These are phyloP conservation scores for Lactifluus volemus DNA, from an alignment of 768 basidiomycete species.

Conservation along the genomic window DNA sequence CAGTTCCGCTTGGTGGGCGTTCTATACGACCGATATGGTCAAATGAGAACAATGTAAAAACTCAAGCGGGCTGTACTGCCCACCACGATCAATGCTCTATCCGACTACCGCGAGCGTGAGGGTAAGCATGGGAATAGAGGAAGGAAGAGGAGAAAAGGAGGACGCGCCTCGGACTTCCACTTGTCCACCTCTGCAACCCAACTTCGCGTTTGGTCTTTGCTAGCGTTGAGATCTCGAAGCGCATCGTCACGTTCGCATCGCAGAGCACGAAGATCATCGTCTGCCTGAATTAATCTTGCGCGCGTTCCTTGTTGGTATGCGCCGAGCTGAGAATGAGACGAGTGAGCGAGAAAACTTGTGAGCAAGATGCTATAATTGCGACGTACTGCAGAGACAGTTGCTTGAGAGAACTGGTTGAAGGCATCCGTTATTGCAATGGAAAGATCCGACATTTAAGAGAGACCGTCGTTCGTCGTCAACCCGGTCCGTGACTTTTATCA, in stretches of 20 bases:
- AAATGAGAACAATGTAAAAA: background rate
- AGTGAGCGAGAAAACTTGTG: background rate
- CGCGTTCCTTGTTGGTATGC: slow-evolving; percentile 18
- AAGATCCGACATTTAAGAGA: slow-evolving; percentile 1
- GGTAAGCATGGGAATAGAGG: background rate
- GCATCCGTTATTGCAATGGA: slow-evolving; percentile 35
- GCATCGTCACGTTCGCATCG: slow-evolving; percentile 19
- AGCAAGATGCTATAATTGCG: background rate
- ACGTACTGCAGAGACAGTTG: slow-evolving; percentile 34
- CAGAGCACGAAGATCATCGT: slow-evolving; percentile 14
- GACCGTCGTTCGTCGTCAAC: too few species aligned
- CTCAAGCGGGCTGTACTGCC: background rate
- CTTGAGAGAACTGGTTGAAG: slow-evolving; percentile 33
- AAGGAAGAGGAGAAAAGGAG: too few species aligned
- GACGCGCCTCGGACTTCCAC: slow-evolving; percentile 19
- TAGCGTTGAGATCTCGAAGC: slow-evolving; percentile 5
- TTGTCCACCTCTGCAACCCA: slow-evolving; percentile 13
- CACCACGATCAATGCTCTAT: slow-evolving; percentile 5
- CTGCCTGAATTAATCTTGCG: slow-evolving; percentile 2
- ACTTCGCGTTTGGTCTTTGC: slow-evolving; percentile 5
- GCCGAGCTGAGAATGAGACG: slow-evolving; percentile 9
- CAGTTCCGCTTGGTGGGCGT: slow-evolving; percentile 50
- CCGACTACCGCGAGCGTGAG: background rate
- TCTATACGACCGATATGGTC: slow-evolving; percentile 33
- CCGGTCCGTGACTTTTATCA: too few species aligned